Evolutionary conservation across 441 rosid genomes (phyloP).

Genomic region (Macaranga tanarius): DNA sequence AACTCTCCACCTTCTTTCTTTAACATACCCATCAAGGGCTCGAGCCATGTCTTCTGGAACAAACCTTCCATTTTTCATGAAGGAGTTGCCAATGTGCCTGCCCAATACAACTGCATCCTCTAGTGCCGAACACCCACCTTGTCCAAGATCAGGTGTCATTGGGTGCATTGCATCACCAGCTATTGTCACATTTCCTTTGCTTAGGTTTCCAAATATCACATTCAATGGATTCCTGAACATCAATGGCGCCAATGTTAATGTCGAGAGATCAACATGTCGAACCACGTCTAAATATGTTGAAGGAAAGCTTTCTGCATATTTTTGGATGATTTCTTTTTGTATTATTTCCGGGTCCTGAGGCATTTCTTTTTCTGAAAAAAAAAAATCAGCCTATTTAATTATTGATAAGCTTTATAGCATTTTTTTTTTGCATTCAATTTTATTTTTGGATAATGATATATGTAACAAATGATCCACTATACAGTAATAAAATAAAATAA

Average conservation of each 20-base stretch:
- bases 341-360: constrained; percentile 28
- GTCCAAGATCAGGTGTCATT: constrained; percentile 47
- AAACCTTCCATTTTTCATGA: neutral
- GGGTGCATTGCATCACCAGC: constrained; percentile 61
- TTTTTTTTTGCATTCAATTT: no score
- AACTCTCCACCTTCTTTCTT: constrained; percentile 43
- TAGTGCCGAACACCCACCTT: constrained; percentile 42
- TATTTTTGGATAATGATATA: no score
- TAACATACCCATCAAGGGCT: constrained; percentile 29
- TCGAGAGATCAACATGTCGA: constrained; percentile 34
- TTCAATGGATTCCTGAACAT: constrained; percentile 42
- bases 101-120: constrained; percentile 51
- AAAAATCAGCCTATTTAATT: neutral
- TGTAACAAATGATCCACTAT: no score
- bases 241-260: constrained; percentile 35
- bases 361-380: constrained; percentile 17
- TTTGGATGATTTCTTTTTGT: constrained; percentile 27
- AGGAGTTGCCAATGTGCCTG: constrained; percentile 35
- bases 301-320: constrained; percentile 35
- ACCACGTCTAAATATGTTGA: constrained; percentile 27
- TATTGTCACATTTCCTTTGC: constrained; percentile 35
- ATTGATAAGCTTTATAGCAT: no score
- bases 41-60: constrained; percentile 13
- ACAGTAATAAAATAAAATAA: no score
- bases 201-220: constrained; percentile 31